These are phyloP conservation scores for Zygoascus biomembranicola DNA, from an alignment of 805 yeast species.

Conservation along the genomic window DNA sequence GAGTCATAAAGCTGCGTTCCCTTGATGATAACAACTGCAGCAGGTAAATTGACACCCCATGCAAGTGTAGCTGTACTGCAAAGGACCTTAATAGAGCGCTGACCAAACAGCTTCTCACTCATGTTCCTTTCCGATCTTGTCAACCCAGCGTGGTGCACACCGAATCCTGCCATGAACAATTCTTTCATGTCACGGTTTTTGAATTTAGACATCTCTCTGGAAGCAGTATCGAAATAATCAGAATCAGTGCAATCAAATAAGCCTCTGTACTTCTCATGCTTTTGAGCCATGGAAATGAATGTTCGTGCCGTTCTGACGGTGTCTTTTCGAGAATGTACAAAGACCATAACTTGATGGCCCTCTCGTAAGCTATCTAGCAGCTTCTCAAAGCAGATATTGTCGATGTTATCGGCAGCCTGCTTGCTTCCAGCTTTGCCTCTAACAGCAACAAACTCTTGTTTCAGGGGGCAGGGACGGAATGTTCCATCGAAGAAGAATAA, in stretches of 20 bases:
- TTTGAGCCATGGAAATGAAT: slow-evolving; percentile 60
- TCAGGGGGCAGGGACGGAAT: slow-evolving; percentile 88
- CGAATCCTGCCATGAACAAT: slow-evolving; percentile 73
- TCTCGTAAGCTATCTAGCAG: slow-evolving; percentile 53
- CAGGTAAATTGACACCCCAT: slow-evolving; percentile 99
- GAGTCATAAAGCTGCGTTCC: slow-evolving; percentile 96
- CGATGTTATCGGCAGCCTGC: slow-evolving; percentile 61
- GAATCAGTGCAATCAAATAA: slow-evolving; percentile 50
- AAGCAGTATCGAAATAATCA: slow-evolving; percentile 27
- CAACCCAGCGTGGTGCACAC: slow-evolving; percentile 98
- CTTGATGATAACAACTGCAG: slow-evolving; percentile 92
- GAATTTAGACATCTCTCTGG: slow-evolving; percentile 58
- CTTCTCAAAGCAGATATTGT: slow-evolving; percentile 68
- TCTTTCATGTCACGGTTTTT: slow-evolving; percentile 76
- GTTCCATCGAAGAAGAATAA: slow-evolving; percentile 91
- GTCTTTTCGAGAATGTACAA: slow-evolving; percentile 92
- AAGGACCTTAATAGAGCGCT: slow-evolving; percentile 80
- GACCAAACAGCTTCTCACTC: slow-evolving; percentile 77
- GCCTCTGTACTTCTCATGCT: slow-evolving; percentile 35
- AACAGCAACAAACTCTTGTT: slow-evolving; percentile 82
- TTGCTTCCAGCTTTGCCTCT: slow-evolving; percentile 75
- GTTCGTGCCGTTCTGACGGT: slow-evolving; percentile 76
- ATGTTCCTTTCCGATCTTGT: slow-evolving; percentile 80
- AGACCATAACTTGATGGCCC: slow-evolving; percentile 91
- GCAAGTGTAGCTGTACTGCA: slow-evolving; percentile 97